Percentiles rank a stretch among this genome's conserved stretches.
These are phyloP conservation scores for Yarrowia sp. DNA, from an alignment of 805 yeast genomes.

Conservation along the genomic window DNA sequence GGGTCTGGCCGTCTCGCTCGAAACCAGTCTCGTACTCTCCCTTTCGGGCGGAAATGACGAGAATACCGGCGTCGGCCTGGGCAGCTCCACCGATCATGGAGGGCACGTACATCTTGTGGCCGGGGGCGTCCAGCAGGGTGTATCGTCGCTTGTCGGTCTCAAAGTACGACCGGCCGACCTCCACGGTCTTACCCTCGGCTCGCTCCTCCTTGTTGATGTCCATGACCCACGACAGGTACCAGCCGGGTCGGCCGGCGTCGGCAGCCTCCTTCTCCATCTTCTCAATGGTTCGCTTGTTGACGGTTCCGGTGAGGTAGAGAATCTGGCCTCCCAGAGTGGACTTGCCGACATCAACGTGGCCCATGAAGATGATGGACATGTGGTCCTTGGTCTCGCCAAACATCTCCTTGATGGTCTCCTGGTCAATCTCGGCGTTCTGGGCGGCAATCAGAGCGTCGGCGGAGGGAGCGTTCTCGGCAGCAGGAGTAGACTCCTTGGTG, in stretches of 20 bases:
- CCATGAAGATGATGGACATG: conserved; percentile 96
- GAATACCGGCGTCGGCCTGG: conserved; percentile 97
- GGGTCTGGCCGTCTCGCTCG: conserved; percentile 98
- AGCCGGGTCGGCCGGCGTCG: conserved; percentile 99
- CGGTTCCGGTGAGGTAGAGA: conserved; percentile 91
- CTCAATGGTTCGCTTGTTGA: conserved; percentile 97
- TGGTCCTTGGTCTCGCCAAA: conserved; percentile 88
- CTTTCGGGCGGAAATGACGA: conserved; percentile 96
- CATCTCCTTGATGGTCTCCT: conserved; percentile 87
- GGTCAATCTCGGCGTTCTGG: conserved; percentile 83
- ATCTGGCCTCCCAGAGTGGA: conserved; percentile 99
- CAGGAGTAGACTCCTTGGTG: conserved; percentile 41
- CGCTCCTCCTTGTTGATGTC: conserved; percentile 99
- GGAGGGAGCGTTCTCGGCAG: conserved; percentile 40
- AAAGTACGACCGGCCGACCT: conserved; percentile 96
- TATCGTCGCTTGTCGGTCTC: conserved; percentile 98
- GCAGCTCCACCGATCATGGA: conserved; percentile 99
- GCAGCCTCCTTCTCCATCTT: conserved; percentile 98
- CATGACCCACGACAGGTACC: conserved; percentile 99
- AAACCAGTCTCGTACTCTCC: conserved; percentile 99
- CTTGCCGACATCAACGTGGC: conserved; percentile 99
- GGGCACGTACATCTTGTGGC: conserved; percentile 98
- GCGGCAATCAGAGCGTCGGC: conserved; percentile 67
- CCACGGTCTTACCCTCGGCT: conserved; percentile 98
- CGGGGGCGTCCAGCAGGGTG: conserved; percentile 98